A percentile compares a stretch with the other conserved stretches of the same genome.
Conservation (phyloP, 2,329 filamentous ascomycete species). For the Cordyceps javanica region DNA sequence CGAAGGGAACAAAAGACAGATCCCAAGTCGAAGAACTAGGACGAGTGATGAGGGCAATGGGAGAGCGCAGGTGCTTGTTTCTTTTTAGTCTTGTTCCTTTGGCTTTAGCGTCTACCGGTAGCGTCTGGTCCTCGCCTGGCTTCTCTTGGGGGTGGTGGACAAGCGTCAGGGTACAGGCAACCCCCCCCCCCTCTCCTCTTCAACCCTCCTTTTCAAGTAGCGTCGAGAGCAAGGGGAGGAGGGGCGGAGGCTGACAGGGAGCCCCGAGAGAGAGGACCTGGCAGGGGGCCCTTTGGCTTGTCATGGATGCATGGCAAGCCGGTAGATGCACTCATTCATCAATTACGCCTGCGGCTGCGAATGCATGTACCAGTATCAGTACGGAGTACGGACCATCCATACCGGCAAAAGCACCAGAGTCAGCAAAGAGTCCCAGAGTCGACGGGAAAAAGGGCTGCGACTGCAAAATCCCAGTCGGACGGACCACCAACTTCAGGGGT, state of each 20-base stretch:
- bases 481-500: slow-evolving; percentile 10
- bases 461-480: not conserved
- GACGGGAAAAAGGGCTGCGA: slow-evolving; percentile 1
- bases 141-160: slow-evolving; percentile 1
- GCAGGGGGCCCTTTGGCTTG: not conserved
- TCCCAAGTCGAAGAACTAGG: not conserved
- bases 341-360: too few relatives aligned
- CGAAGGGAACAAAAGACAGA: too few relatives aligned
- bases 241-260: not conserved
- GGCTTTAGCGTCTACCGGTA: slow-evolving; percentile 12
- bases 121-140: not conserved
- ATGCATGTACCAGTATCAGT: not conserved
- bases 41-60: not conserved
- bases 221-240: not conserved
- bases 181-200: not conserved
- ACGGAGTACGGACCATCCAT: too few relatives aligned
- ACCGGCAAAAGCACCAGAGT: not conserved
- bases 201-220: slow-evolving; percentile 6
- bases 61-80: slow-evolving; percentile 6
- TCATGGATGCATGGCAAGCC: too few relatives aligned
- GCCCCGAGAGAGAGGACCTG: not conserved
- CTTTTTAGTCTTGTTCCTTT: slow-evolving; percentile 8
- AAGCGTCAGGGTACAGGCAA: slow-evolving; percentile 1
- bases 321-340: too few relatives aligned
- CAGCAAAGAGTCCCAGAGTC: not conserved